phyloP scores from a whole-genome alignment of 208 protist species.

The Acanthamoeba healyi region DNA sequence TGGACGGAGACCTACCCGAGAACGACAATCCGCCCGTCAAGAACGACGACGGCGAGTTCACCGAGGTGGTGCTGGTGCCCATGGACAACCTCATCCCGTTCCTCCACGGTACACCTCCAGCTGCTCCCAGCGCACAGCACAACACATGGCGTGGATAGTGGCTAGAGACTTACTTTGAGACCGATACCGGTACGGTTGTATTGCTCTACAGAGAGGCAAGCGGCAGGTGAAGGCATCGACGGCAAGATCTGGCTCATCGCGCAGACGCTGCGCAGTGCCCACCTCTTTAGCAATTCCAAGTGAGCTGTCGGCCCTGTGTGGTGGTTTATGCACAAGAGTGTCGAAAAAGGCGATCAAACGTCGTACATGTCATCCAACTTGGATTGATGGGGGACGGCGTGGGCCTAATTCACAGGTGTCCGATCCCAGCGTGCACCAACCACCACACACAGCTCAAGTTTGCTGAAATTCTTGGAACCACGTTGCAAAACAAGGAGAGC shows the following conservation, averaged over 20 bases:
- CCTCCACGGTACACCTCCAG: not conserved
- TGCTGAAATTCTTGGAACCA: too few relatives aligned
- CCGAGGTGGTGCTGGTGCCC: slow-evolving; percentile 25
- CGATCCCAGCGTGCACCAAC: too few relatives aligned
- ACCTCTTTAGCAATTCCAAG: slow-evolving; percentile 25
- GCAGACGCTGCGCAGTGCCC: not conserved
- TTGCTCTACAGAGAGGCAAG: not conserved
- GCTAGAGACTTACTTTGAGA: too few relatives aligned
- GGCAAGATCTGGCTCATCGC: slow-evolving; percentile 62
- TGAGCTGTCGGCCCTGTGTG: too few relatives aligned
- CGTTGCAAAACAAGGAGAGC: too few relatives aligned
- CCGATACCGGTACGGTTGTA: too few relatives aligned
- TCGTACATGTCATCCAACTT: too few relatives aligned
- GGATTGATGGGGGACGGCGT: too few relatives aligned
- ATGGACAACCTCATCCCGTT: slow-evolving; percentile 11
- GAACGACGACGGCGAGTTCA: slow-evolving; percentile 25
- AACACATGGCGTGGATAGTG: not conserved
- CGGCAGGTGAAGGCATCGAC: not conserved
- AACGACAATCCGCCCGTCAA: not conserved
- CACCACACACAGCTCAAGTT: too few relatives aligned
- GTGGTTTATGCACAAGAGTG: too few relatives aligned
- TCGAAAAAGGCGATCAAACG: too few relatives aligned
- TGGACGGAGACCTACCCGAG: slow-evolving; percentile 7
- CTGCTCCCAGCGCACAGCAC: not conserved
- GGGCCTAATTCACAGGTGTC: too few relatives aligned